Evolutionary conservation across 2,329 filamentous ascomycete genomes (phyloP).

Genomic region (Tympanopsis confertula): DNA sequence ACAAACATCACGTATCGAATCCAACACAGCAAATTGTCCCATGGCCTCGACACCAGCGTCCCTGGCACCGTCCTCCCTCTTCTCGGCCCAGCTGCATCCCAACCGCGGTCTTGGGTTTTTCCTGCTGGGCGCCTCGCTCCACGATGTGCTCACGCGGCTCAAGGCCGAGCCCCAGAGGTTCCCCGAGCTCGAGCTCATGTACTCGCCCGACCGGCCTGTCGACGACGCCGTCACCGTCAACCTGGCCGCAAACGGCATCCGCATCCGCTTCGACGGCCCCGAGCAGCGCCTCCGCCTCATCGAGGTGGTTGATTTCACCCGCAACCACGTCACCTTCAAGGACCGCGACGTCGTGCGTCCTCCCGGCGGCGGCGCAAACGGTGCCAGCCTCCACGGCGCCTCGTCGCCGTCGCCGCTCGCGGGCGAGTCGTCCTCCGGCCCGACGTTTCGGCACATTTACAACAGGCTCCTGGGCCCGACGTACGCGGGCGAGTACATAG

Average conservation of each 20-base stretch:
- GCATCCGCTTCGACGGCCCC: slow-evolving; percentile 83
- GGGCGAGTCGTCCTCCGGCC: slow-evolving; percentile 35
- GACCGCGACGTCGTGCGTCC: slow-evolving; percentile 67
- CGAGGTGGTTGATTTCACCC: slow-evolving; percentile 82
- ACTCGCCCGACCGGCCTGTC: slow-evolving; percentile 66
- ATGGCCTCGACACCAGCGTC: background rate
- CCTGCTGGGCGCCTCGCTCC: slow-evolving; percentile 74
- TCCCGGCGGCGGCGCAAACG: slow-evolving; percentile 19
- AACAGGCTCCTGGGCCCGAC: slow-evolving; percentile 86
- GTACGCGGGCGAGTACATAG: slow-evolving; percentile 83
- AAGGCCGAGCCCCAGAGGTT: slow-evolving; percentile 79
- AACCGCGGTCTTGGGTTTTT: slow-evolving; percentile 54
- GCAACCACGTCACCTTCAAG: slow-evolving; percentile 73
- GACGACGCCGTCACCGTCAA: slow-evolving; percentile 62
- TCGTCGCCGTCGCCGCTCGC: slow-evolving; percentile 11
- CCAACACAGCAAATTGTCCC: too few species aligned
- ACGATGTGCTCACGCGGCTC: slow-evolving; percentile 75
- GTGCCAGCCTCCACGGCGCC: slow-evolving; percentile 11
- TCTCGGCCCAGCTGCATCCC: slow-evolving; percentile 54
- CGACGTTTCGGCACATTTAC: slow-evolving; percentile 80
- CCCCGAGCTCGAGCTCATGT: slow-evolving; percentile 71
- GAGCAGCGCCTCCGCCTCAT: slow-evolving; percentile 86
- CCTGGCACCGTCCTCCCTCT: slow-evolving; percentile 30
- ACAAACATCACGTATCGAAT: too few species aligned
- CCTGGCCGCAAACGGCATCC: slow-evolving; percentile 75